phyloP scores from a whole-genome alignment of 208 protist genomes.

The Acanthamoeba royreba region DNA sequence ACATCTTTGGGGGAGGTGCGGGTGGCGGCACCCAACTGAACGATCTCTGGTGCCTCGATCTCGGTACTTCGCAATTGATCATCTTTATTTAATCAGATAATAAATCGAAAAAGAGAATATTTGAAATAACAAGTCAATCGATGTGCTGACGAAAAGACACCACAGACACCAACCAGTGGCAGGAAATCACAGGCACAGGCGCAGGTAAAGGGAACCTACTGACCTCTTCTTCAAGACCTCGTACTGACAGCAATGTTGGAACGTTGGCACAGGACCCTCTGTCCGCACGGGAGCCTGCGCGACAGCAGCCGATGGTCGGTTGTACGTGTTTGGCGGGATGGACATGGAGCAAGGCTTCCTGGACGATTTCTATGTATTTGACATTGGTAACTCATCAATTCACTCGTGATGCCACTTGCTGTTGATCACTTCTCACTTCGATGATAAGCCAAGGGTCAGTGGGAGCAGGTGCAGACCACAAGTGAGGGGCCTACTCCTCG shows the following conservation, averaged over 20 bases:
- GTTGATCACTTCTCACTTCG: not conserved
- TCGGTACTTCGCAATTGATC: not conserved
- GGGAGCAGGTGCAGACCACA: not conserved
- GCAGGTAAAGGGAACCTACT: not conserved
- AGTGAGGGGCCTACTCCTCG: not conserved
- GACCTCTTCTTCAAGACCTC: not conserved
- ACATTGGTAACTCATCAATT: not conserved
- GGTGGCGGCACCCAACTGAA: not conserved
- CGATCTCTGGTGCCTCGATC: not conserved
- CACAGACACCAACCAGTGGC: not conserved
- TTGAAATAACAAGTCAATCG: not conserved
- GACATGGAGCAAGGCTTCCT: not conserved
- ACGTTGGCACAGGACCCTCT: not conserved
- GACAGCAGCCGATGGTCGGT: not conserved
- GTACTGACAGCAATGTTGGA: not conserved
- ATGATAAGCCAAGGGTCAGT: not conserved
- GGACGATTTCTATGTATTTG: not conserved
- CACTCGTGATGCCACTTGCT: not conserved
- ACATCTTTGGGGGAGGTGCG: not conserved
- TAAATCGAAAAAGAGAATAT: not conserved
- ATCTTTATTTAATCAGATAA: not conserved
- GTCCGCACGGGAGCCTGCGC: not conserved
- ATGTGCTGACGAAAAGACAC: too few species aligned
- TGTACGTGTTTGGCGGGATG: constrained; percentile 1
- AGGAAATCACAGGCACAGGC: not conserved